Conservation (phyloP, 192 early-diverging fungal species). For the Obelidium mucronatum region DNA sequence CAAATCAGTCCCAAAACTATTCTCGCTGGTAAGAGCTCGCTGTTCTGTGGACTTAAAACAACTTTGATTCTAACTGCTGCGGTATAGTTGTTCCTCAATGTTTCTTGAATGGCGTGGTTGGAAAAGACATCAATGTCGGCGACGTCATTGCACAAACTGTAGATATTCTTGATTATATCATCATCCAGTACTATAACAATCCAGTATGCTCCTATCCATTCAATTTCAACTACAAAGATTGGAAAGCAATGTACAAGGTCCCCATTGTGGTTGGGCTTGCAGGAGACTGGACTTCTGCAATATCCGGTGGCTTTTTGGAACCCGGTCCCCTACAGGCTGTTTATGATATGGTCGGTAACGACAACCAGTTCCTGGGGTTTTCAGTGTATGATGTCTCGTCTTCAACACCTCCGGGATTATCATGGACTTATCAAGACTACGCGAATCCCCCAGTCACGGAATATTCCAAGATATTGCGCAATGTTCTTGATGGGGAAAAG, state of each 20-base stretch:
- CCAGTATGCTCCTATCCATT: constrained; percentile 31
- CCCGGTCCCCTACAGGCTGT: constrained; percentile 14
- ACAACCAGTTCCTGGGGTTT: constrained; percentile 15
- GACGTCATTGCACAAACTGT: background rate
- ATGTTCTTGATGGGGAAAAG: constrained; percentile 13
- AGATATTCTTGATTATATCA: constrained; percentile 12
- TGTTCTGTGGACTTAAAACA: no score
- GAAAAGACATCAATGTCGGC: constrained; percentile 21
- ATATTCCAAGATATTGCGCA: constrained; percentile 13
- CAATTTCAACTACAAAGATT: constrained; percentile 17
- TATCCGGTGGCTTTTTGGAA: constrained; percentile 21
- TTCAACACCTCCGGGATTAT: background rate
- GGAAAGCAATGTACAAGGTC: background rate
- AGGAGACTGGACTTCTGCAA: constrained; percentile 10
- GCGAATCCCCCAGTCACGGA: background rate
- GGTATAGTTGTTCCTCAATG: constrained; percentile 38
- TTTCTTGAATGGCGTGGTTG: constrained; percentile 9
- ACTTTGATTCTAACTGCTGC: no score
- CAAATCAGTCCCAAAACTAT: background rate
- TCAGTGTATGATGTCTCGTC: constrained; percentile 29
- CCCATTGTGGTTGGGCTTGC: constrained; percentile 15
- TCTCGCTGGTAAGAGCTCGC: no score
- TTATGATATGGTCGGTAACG: background rate
- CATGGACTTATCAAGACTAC: background rate
- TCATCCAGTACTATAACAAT: constrained; percentile 36